A percentile compares a stretch with the other conserved stretches of the same genome.
Conservation (phyloP, 257 asterid genomes). For the Linaria vulgaris region DNA sequence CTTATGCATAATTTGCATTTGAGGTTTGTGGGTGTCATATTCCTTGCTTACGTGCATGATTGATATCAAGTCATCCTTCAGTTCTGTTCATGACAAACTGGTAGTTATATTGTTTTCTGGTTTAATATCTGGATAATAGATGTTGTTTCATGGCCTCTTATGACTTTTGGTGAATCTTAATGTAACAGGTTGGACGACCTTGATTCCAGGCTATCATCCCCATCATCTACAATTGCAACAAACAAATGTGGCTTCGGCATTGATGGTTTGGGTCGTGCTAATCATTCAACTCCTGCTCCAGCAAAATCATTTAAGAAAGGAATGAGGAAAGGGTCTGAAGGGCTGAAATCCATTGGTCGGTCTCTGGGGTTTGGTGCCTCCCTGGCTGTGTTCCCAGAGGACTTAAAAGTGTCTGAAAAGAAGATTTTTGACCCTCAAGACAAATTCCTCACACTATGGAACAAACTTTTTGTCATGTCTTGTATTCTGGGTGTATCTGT, state of each 20-base stretch:
- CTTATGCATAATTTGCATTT: not conserved
- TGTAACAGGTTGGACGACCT: constrained; percentile 80
- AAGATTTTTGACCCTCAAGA: constrained; percentile 95
- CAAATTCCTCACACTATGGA: constrained; percentile 87
- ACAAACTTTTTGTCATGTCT: constrained; percentile 83
- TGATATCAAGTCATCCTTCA: too few relatives aligned
- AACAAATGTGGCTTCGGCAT: constrained; percentile 73
- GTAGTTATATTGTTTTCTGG: constrained; percentile 5
- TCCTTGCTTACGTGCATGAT: constrained; percentile 1
- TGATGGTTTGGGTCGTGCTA: constrained; percentile 63
- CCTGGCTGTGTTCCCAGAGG: constrained; percentile 92
- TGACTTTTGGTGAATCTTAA: constrained; percentile 20
- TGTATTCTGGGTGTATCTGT: constrained; percentile 90
- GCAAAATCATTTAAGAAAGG: constrained; percentile 82
- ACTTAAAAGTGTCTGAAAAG: constrained; percentile 86
- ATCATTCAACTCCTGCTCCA: constrained; percentile 46
- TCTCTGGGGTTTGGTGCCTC: constrained; percentile 91
- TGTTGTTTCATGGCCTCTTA: constrained; percentile 17
- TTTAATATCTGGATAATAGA: constrained; percentile 3
- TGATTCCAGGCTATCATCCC: constrained; percentile 87
- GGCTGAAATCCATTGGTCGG: constrained; percentile 88
- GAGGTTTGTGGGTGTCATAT: not conserved
- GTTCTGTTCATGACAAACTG: not conserved
- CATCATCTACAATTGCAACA: constrained; percentile 63
- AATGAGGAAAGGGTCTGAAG: constrained; percentile 88